Evolutionary conservation across 495 filamentous ascomycete species (phyloP), one percentile per base, ranked within the genome.

Genomic region (Polyplosphaeria fusca): DNA sequence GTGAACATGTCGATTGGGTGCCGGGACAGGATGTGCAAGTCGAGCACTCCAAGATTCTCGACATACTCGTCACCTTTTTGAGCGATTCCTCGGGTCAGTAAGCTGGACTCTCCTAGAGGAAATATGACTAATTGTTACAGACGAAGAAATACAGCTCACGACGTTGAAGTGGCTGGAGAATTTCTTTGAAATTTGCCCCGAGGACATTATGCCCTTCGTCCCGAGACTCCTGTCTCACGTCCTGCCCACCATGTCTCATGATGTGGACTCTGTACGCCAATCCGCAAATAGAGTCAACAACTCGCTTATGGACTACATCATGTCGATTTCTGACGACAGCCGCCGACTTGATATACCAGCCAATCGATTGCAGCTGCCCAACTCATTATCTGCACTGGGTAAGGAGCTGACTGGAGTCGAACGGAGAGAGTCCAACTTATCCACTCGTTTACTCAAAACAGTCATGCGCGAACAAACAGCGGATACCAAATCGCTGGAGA

Each of bases 1-100:
- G 80, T 38, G 85, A 77, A 37, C 91, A 96, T 58, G 91, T 89
- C 46, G 91, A 95, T 58, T 99, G 91, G 91, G 82, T 97, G 19
- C 94, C 94, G 0, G 94, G 94, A 2, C 93, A 97, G 74, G 94
- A 99, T 71, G 89, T 97, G 3, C 86, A 93, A 49, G 87, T 99
- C 47, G 92, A 97, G 71, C 85, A 95, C 71, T 85, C 87, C 49
- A 90, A 85, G 64, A 93, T 97, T 35, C 72, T 99, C 35, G 87
- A 95, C 61, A 96, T 97, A 23, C 73, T 99, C 44, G 91, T 96
- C 7, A 83, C 84, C 13, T 96, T 95, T 63, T 80, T 98, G 13
- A 55, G 67, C 25, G 86, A 96, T 65, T 88, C 91, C 28, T 79
- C 84, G 62, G 86, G 88, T 89, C 25, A 35, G 24, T 23, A 13